A percentile compares a stretch with the other conserved stretches of the same genome.
Evolutionary conservation across 2,329 filamentous ascomycete species (phyloP).

Genomic region (Trichoderma polysporum): DNA sequence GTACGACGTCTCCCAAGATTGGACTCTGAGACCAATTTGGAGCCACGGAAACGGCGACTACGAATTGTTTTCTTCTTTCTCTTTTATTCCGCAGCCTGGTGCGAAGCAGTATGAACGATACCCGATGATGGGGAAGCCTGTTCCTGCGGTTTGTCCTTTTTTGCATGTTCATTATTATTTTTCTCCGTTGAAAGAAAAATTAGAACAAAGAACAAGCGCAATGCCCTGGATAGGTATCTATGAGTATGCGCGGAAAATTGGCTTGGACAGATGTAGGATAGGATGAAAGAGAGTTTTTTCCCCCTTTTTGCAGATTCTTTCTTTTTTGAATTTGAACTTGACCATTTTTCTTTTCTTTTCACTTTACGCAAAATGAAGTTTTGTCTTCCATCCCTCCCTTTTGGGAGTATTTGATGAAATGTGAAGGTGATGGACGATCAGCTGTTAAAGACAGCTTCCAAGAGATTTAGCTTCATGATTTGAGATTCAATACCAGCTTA

Average conservation of each 20-base stretch:
- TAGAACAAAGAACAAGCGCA: background rate
- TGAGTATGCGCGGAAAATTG: conserved; percentile 16
- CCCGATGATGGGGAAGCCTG: conserved; percentile 8
- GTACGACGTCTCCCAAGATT: background rate
- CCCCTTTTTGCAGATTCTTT: background rate
- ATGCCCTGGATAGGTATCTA: conserved; percentile 3
- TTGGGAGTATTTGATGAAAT: background rate
- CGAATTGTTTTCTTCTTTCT: background rate
- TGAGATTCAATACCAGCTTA: background rate
- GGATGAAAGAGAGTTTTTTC: conserved; percentile 5
- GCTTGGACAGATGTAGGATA: conserved; percentile 21
- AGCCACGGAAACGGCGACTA: background rate
- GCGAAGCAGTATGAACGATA: conserved; percentile 18
- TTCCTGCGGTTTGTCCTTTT: background rate
- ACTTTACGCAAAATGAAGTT: background rate
- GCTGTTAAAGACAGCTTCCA: background rate
- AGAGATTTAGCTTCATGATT: background rate
- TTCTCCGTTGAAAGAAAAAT: background rate
- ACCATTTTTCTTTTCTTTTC: background rate
- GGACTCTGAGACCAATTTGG: background rate
- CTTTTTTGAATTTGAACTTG: background rate
- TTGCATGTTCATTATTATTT: background rate
- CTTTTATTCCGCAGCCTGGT: conserved; percentile 10
- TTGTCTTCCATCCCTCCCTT: background rate
- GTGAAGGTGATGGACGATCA: background rate